These are phyloP conservation scores for Daedaleopsis nitida DNA, from an alignment of 768 basidiomycete species.

Conservation along the genomic window DNA sequence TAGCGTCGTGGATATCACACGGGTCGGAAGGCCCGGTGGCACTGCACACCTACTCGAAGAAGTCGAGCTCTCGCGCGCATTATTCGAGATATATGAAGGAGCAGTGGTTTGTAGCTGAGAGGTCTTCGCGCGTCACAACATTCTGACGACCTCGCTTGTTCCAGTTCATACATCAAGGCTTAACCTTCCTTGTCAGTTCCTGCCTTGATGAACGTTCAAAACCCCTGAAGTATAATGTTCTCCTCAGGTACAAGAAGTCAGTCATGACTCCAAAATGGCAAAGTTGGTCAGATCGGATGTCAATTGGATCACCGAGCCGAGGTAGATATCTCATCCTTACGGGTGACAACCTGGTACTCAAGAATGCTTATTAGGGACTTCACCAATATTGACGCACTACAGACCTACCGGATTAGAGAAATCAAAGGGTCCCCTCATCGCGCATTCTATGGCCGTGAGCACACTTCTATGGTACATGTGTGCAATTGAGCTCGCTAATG, in stretches of 20 bases:
- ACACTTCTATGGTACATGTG: conserved; percentile 1
- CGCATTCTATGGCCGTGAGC: conserved; percentile 75
- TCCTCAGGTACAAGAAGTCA: conserved; percentile 73
- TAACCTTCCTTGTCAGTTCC: conserved; percentile 68
- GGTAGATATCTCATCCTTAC: conserved; percentile 11
- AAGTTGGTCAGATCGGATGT: conserved; percentile 74
- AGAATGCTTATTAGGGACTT: conserved; percentile 17
- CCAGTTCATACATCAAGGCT: conserved; percentile 87
- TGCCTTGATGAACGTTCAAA: neutral
- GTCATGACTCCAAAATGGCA: conserved; percentile 75
- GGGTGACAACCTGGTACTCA: no score
- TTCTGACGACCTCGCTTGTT: conserved; percentile 10
- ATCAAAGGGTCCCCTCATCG: conserved; percentile 56
- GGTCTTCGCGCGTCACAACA: neutral
- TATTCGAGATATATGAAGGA: conserved; percentile 91
- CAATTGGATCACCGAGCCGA: conserved; percentile 69
- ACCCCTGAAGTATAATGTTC: neutral
- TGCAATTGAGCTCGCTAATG: conserved; percentile 4
- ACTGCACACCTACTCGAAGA: conserved; percentile 67
- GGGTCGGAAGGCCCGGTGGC: conserved; percentile 37
- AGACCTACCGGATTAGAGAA: conserved; percentile 73
- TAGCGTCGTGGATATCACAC: conserved; percentile 65
- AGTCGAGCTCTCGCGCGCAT: conserved; percentile 76
- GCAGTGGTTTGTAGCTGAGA: conserved; percentile 58
- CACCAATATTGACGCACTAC: conserved; percentile 77